Conservation (phyloP, 164 flowering plant genomes). For the grape (Vitis vinifera) region DNA sequence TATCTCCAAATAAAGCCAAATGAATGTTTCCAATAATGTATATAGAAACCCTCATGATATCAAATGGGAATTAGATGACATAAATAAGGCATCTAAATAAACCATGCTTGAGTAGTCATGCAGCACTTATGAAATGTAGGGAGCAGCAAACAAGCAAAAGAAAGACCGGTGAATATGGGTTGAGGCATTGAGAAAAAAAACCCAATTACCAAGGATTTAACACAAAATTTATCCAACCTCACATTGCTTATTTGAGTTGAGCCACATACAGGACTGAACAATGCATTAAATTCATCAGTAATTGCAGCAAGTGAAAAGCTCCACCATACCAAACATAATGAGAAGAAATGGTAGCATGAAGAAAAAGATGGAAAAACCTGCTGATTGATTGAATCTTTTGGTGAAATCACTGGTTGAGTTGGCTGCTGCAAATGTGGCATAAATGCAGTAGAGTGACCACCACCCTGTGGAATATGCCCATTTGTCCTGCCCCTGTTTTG, state of each 20-base stretch:
- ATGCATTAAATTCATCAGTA: too few species aligned
- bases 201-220: too few species aligned
- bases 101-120: too few species aligned
- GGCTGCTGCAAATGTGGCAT: slow-evolving; percentile 40
- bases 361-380: slow-evolving; percentile 43
- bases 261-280: too few species aligned
- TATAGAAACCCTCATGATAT: background rate
- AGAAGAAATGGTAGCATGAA: background rate
- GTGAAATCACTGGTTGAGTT: slow-evolving; percentile 24
- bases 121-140: too few species aligned
- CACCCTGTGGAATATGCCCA: slow-evolving; percentile 41
- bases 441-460: slow-evolving; percentile 34
- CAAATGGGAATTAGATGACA: background rate
- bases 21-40: background rate
- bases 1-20: background rate
- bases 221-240: too few species aligned
- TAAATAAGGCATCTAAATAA: background rate
- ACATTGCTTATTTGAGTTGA: too few species aligned
- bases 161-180: too few species aligned
- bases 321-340: background rate
- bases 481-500: slow-evolving; percentile 67
- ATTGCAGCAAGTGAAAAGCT: background rate
- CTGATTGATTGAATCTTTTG: slow-evolving; percentile 52
- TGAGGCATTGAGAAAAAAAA: too few species aligned
- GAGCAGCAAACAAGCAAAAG: too few species aligned